phyloP scores from a whole-genome alignment of 139 green algal genomes.

The Raphidocelis subcapitata region DNA sequence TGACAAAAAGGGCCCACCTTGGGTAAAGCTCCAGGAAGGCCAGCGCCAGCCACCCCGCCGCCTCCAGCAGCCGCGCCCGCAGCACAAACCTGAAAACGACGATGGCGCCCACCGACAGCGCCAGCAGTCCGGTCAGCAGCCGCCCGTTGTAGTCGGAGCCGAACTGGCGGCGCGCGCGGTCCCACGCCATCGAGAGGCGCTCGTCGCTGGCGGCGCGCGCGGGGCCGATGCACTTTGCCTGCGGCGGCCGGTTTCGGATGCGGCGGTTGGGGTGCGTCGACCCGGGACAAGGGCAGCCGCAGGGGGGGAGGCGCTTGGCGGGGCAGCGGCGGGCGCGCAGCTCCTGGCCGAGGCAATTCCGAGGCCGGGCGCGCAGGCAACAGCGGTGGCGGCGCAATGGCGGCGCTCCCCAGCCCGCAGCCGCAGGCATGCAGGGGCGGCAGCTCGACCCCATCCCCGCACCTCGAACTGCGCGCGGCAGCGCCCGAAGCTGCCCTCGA shows the following conservation, averaged over 20 bases:
- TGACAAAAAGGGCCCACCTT: background rate
- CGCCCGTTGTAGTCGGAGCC: conserved; percentile 82
- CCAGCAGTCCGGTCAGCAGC: conserved; percentile 67
- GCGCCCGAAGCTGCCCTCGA: conserved; percentile 43
- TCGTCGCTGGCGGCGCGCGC: conserved; percentile 14
- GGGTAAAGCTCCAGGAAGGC: conserved; percentile 66
- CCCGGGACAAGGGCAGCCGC: background rate
- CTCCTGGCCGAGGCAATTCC: background rate
- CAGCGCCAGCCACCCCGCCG: conserved; percentile 61
- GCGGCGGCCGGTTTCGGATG: background rate
- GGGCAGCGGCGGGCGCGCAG: background rate
- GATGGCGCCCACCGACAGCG: conserved; percentile 51
- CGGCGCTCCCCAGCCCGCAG: background rate
- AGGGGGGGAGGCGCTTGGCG: background rate
- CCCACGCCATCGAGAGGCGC: conserved; percentile 46
- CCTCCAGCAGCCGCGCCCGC: conserved; percentile 54
- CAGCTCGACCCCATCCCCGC: background rate
- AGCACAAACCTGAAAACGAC: conserved; percentile 54
- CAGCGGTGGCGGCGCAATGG: background rate
- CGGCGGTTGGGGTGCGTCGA: background rate
- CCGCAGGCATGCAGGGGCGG: background rate
- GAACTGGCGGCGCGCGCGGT: conserved; percentile 55
- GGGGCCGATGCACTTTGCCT: conserved; percentile 22
- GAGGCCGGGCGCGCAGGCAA: background rate
- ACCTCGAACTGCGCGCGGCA: conserved; percentile 55